Conservation (phyloP, 148 eudicot species). For the Cornus florida region DNA sequence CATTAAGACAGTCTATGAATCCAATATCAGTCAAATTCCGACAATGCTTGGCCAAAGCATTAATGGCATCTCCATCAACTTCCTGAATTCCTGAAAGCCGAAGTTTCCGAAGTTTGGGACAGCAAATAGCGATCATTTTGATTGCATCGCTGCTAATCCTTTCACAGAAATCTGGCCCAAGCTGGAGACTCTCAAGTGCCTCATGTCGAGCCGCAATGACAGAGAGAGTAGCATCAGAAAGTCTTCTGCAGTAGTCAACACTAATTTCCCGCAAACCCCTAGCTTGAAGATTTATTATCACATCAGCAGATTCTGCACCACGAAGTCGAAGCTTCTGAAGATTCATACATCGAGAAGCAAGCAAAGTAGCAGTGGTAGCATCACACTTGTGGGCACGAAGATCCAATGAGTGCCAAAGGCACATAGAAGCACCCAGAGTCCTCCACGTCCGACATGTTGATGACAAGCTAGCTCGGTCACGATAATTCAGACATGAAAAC, state of each 20-base stretch:
- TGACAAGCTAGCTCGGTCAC: constrained; percentile 81
- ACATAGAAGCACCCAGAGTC: constrained; percentile 59
- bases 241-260: constrained; percentile 78
- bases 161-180: constrained; percentile 91
- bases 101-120: constrained; percentile 53
- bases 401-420: constrained; percentile 83
- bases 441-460: constrained; percentile 77
- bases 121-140: constrained; percentile 72
- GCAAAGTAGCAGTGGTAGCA: constrained; percentile 39
- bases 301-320: constrained; percentile 80
- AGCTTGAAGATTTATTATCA: constrained; percentile 62
- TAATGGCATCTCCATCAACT: constrained; percentile 66
- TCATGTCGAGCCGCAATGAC: constrained; percentile 85
- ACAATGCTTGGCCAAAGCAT: constrained; percentile 67
- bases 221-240: constrained; percentile 73
- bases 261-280: constrained; percentile 57
- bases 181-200: constrained; percentile 59
- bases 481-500: constrained; percentile 72
- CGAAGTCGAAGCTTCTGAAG: constrained; percentile 77
- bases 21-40: constrained; percentile 65
- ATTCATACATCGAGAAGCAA: constrained; percentile 59
- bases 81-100: constrained; percentile 78
- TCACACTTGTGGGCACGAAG: constrained; percentile 71
- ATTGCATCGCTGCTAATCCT: constrained; percentile 72
- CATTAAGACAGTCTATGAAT: constrained; percentile 71